These are phyloP conservation scores for Trichophyton rubrum DNA, from an alignment of 2,329 filamentous ascomycete species.

Conservation along the genomic window DNA sequence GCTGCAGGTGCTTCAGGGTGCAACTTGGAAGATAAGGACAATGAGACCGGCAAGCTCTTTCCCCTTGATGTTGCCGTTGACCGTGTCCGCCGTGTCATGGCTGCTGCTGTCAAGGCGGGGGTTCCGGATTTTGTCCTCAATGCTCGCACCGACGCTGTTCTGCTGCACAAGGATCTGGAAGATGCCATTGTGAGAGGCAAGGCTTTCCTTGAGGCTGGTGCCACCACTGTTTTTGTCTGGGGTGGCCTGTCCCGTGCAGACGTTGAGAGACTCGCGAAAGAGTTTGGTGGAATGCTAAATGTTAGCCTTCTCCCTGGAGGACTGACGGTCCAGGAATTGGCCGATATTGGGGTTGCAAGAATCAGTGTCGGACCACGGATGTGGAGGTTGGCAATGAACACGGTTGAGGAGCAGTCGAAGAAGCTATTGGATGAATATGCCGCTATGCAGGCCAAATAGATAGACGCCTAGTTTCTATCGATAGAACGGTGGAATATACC, in stretches of 20 bases:
- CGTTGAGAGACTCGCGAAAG: constrained; percentile 36
- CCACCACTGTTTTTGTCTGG: constrained; percentile 50
- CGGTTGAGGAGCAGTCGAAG: constrained; percentile 12
- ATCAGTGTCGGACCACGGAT: constrained; percentile 44
- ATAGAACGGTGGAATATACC: no score
- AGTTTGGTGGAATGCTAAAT: constrained; percentile 39
- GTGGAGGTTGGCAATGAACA: constrained; percentile 29
- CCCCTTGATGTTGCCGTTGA: constrained; percentile 36
- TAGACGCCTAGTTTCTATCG: not conserved
- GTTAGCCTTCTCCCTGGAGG: constrained; percentile 35
- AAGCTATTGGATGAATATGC: constrained; percentile 12
- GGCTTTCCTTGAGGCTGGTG: constrained; percentile 47
- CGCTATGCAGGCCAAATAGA: constrained; percentile 10
- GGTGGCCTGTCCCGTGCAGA: constrained; percentile 40
- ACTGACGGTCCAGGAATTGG: constrained; percentile 36
- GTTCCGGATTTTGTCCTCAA: constrained; percentile 46
- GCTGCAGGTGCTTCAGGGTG: constrained; percentile 42
- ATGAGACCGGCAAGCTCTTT: constrained; percentile 25
- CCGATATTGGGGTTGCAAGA: constrained; percentile 41
- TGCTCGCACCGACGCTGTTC: constrained; percentile 44
- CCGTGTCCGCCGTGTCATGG: constrained; percentile 30
- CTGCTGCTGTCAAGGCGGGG: constrained; percentile 28
- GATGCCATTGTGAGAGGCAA: constrained; percentile 44
- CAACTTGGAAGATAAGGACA: constrained; percentile 47
- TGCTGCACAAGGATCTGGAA: constrained; percentile 31